Evolutionary conservation across 352 stramenopile genomes (phyloP), one percentile per base, ranked within the genome.

Genomic region (Aphanomyces cochlioides): DNA sequence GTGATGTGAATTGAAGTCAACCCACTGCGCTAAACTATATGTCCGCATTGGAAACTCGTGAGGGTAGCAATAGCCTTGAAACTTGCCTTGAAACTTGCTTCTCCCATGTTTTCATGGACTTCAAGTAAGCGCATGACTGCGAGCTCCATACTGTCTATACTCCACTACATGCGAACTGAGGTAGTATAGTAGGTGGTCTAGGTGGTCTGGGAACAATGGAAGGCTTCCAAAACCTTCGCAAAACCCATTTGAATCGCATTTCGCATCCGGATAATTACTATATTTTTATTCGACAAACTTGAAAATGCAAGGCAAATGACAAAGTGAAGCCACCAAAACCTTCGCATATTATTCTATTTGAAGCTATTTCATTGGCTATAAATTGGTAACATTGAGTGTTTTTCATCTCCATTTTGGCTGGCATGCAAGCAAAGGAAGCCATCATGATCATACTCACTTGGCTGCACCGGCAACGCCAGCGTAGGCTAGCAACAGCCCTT

Each of bases 351-450:
- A 15, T 28, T 28, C 28, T 60, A 36, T n/a, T n/a, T n/a, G n/a
- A n/a, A n/a, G n/a, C n/a, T n/a, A n/a, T 60, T 60, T 60, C 53
- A 60, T 36, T 15, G 19, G 39, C 34, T 60, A 36, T 60, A 60
- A 60, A 40, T 60, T 21, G 53, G 39, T 60, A 37, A 60, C n/a
- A 60, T 36, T 40, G 39, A 36, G 13, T n/a, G 13, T n/a, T n/a
- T 19, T 15, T 53, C n/a, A 53, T 19, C 7, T 28, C 4, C 53
- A 19, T 40, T 5, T 36, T 60, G 17, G 56, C 5, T 36, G 37
- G 47, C 28, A 47, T n/a, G 37, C 13, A 64, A 47, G 34, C 28
- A 64, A 19, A n/a, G 45, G 45, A 53, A n/a, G 45, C n/a, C 13
- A 53, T 15, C 45, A 53, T 53, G 45, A 28, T 53, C 45, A 19